Evolutionary conservation across 2,329 filamentous ascomycete genomes (phyloP), one percentile per base, ranked within the genome.

Genomic region (Fusarium xyrophilum): DNA sequence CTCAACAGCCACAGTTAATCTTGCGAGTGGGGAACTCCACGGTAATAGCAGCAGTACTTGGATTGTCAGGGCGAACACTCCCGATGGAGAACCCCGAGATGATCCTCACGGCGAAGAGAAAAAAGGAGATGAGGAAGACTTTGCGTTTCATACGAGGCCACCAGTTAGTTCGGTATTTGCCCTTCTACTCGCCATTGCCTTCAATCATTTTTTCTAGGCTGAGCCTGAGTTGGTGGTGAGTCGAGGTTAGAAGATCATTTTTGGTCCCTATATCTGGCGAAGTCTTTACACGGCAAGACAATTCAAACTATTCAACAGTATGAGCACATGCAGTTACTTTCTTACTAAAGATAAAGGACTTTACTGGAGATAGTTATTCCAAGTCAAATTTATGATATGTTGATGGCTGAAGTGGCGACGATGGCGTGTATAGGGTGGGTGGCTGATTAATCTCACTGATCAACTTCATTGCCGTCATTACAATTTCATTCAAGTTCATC

Each of bases 31-130:
- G 35, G 46, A 68, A 28, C 48, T 61, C 30, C 58, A 56, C n/a
- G 70, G 70, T 21, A 69, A 71, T 23, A 71, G 70, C 48, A 73
- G 62, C 38, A 72, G 70, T 50, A 48, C 63, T 30, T 72, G 58
- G 70, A 52, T 48, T 43, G 19, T 61, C 27, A 56, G 43, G 33
- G 35, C 50, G n/a, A 51, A 62, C 19, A 25, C 57, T 40, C 48
- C 36, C 15, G 56, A 58, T 36, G 60, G 27, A 15, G 59, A 58
- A 6, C 17, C 40, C 15, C 42, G 32, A 27, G 21, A 43, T n/a
- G 38, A 25, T 6, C 42, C 46, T 19, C 55, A 23, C n/a, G 40
- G 32, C 13, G 30, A 53, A 39, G 50, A n/a, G 35, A 40, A 38
- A 9, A 27, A 39, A 14, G 48, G 38, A 10, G 55, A 43, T 9